Evolutionary conservation across 352 stramenopile genomes (phyloP), one percentile per base, ranked within the genome.

Genomic region (Globisporangium spinosum): DNA sequence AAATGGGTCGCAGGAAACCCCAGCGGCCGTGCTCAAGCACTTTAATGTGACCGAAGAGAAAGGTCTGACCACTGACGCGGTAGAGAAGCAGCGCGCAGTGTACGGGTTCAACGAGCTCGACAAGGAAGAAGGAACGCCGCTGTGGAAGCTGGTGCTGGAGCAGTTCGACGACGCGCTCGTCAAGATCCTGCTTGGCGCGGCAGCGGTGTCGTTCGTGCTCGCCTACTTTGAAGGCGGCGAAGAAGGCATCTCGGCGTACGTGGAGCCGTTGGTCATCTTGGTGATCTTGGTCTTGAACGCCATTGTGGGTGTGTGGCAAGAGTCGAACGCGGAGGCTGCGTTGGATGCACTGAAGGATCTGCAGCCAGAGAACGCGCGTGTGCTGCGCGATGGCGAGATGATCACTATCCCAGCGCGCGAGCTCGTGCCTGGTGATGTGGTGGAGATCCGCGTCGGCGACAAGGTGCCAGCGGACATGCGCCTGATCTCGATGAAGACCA

Each of bases 151-250:
- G 8, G 95, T 99, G 71, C 73, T 99, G 34, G 96, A 99, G 80
- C 98, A 99, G 82, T 99, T 99, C 82, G 93, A 99, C 77, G 98
- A 99, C 78, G 91, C 94, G 49, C 82, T 99, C 2, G 97, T 99
- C 53, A 96, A 98, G 85, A 99, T 99, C 75, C 79, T 99, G 54
- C 82, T 99, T 20, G 91, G 89, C 9, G 97, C 98, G 0, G 98
- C 98, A 0, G 80, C 97, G 4, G 80, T 99, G 47, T 98, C 91
- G 45, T 98, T 94, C 62, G 76, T 94, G 20, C 93, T 99, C 53
- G 97, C 96, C 20, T 85, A 94, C 70, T 84, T 98, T 86, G 88
- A 98, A 85, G 93, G 81, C 22, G 76, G 76, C 49, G 88, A 89
- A n/a, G 89, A 95, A 69, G 87, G 91, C 66, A 84, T 97, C 67